Evolutionary conservation across 192 early-diverging fungal genomes (phyloP).

Genomic region (Geranomyces variabilis): DNA sequence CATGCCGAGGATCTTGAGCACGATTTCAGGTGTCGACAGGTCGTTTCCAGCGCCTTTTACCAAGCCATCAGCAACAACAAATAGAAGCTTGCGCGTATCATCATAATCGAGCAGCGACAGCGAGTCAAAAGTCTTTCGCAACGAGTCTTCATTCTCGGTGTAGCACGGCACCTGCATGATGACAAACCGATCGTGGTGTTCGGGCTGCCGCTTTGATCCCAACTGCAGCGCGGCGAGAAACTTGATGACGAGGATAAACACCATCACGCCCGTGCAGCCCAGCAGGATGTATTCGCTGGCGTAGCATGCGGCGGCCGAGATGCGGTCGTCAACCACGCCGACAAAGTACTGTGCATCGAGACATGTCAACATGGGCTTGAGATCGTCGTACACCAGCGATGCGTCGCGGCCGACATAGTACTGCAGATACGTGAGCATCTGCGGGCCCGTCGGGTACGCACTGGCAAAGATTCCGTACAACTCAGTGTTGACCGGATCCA

Average conservation of each 20-base stretch:
- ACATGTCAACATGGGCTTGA: conserved; percentile 75
- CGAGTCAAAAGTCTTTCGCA: conserved; percentile 91
- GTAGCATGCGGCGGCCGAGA: conserved; percentile 59
- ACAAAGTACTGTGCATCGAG: conserved; percentile 83
- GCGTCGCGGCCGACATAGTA: conserved; percentile 41
- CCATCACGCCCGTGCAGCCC: conserved; percentile 78
- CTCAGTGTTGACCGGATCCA: conserved; percentile 3
- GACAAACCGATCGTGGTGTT: conserved; percentile 88
- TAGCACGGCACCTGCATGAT: conserved; percentile 93
- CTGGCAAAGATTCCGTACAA: conserved; percentile 17
- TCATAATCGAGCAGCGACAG: conserved; percentile 86
- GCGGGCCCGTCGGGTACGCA: no score
- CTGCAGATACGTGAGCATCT: conserved; percentile 60
- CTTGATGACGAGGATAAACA: conserved; percentile 86
- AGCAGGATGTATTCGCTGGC: conserved; percentile 87
- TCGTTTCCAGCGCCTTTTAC: conserved; percentile 92
- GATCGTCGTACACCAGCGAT: conserved; percentile 60
- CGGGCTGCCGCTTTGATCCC: conserved; percentile 72
- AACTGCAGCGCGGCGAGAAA: conserved; percentile 95
- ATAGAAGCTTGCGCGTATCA: conserved; percentile 92
- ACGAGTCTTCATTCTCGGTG: conserved; percentile 94
- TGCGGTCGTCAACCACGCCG: conserved; percentile 84
- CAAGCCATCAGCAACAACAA: conserved; percentile 95
- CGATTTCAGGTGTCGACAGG: conserved; percentile 88
- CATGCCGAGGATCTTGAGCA: conserved; percentile 90